phyloP scores from a whole-genome alignment of 306 rosid genomes.

The Crataegus laevigata region DNA sequence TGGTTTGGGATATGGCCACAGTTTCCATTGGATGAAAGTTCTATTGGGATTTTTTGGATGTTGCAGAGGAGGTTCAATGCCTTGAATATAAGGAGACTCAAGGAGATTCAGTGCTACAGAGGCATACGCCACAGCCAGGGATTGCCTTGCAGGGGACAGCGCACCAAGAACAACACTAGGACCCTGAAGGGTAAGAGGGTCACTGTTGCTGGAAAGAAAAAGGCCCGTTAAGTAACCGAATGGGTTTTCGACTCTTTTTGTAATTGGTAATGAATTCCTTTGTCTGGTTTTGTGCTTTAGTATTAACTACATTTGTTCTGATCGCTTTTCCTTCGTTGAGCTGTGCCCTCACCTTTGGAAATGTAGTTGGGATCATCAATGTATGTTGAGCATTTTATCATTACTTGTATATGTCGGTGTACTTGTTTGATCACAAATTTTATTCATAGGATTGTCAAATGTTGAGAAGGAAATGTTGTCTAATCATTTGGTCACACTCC shows the following conservation, averaged over 20 bases:
- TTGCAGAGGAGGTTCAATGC: conserved; percentile 84
- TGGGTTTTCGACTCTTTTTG: neutral
- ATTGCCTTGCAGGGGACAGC: conserved; percentile 90
- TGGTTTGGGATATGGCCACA: neutral
- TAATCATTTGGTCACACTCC: neutral
- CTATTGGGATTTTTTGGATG: neutral
- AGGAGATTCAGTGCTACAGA: conserved; percentile 90
- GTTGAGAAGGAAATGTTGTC: neutral
- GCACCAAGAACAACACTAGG: conserved; percentile 85
- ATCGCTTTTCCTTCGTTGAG: neutral
- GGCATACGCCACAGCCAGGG: conserved; percentile 88
- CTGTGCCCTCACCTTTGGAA: neutral
- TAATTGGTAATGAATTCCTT: neutral
- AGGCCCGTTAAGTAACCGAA: conserved; percentile 23
- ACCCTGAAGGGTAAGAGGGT: conserved; percentile 92
- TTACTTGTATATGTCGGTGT: neutral
- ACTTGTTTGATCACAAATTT: neutral
- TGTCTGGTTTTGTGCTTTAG: neutral
- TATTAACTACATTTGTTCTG: neutral
- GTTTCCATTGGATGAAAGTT: neutral
- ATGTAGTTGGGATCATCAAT: neutral
- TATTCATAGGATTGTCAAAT: neutral
- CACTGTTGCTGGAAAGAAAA: conserved; percentile 85
- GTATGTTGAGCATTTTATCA: neutral
- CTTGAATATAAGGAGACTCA: conserved; percentile 72